Base-by-base conservation (phyloP, 2,329 filamentous ascomycete genomes). In the Aureobasidium namibiae region DNA sequence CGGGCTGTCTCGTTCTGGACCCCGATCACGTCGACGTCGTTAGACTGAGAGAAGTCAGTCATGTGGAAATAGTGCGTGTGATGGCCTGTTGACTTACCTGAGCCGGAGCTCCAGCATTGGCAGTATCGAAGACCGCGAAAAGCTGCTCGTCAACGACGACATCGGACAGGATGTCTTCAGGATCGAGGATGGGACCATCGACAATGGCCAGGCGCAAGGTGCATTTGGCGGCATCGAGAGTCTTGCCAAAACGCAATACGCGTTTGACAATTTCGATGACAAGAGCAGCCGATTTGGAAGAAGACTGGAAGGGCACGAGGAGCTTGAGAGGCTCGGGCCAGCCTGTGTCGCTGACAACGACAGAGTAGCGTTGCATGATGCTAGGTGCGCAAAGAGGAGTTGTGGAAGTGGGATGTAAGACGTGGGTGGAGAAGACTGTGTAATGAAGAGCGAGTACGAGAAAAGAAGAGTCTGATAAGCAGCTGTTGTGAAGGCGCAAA, bases 151-250 rank as follows among this genome's bases (percentile, higher is more conserved):
- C 62, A 13, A 53, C 34, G 31, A 68, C 52, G 4, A 67, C 61
- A 60, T 69, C 65, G 1, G 62, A 61, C 10, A 71, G 63, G 4
- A 65, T 34, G 50, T 70, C 68, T n/a, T 67, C 62, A 4, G 24
- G 36, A 50, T 69, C 68, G 16, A 69, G 61, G 29, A 68, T 63
- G n/a, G 68, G 64, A 13, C 68, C 68, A 38, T 64, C 61, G 18
- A 52, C 53, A 39, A 54, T 60, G 34, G 66, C 63, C 16, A 68
- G 61, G 53, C 67, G 68, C 16, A 70, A 58, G 2, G 63, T 66
- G 42, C 62, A 62, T 34, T 59, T 24, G 39, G 65, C 65, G 14
- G 63, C 61, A 1, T 53, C 34, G 41, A 67, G 44, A 4, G 36
- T 36, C 29, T 65, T 54, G 33, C 61, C 60, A 16, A 61, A 61